Evolutionary conservation across 2,329 filamentous ascomycete species (phyloP).

Genomic region (Harringtonia lauricola): DNA sequence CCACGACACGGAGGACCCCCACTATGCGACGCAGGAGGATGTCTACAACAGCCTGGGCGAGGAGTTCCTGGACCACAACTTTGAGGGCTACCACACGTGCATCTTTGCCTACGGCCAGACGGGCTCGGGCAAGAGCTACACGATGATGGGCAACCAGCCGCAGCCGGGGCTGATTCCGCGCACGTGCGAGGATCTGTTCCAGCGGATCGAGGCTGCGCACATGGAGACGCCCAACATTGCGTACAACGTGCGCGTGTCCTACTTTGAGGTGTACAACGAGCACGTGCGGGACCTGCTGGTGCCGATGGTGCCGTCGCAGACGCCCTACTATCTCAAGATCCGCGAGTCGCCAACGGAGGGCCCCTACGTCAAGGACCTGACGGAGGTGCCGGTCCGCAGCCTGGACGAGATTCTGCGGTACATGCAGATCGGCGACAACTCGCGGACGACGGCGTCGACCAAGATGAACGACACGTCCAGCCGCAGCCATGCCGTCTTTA

Average conservation of each 20-base stretch:
- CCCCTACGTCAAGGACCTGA: slow-evolving; percentile 94
- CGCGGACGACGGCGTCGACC: slow-evolving; percentile 80
- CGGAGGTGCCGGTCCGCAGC: slow-evolving; percentile 74
- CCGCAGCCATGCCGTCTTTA: slow-evolving; percentile 94
- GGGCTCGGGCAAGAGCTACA: slow-evolving; percentile 96
- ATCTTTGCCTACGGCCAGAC: slow-evolving; percentile 99
- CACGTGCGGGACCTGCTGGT: slow-evolving; percentile 78
- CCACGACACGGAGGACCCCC: slow-evolving; percentile 68
- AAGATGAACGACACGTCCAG: slow-evolving; percentile 99
- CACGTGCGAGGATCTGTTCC: slow-evolving; percentile 97
- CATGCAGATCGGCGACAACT: slow-evolving; percentile 84
- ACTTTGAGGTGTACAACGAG: slow-evolving; percentile 99
- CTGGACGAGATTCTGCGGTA: slow-evolving; percentile 78
- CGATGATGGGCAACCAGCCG: slow-evolving; percentile 99
- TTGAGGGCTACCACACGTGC: slow-evolving; percentile 98
- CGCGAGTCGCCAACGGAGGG: slow-evolving; percentile 96
- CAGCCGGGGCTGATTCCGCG: slow-evolving; percentile 92
- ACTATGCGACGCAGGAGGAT: slow-evolving; percentile 84
- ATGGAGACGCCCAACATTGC: slow-evolving; percentile 57
- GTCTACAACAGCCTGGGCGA: slow-evolving; percentile 80
- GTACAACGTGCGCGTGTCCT: slow-evolving; percentile 95
- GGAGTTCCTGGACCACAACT: slow-evolving; percentile 93
- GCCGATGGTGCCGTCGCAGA: slow-evolving; percentile 35
- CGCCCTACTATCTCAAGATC: slow-evolving; percentile 88
- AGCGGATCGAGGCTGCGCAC: slow-evolving; percentile 59